A percentile compares a stretch with the other conserved stretches of the same genome.
These are phyloP conservation scores for Fusarium anthophilum DNA, from an alignment of 2,329 filamentous ascomycete species.

Conservation along the genomic window DNA sequence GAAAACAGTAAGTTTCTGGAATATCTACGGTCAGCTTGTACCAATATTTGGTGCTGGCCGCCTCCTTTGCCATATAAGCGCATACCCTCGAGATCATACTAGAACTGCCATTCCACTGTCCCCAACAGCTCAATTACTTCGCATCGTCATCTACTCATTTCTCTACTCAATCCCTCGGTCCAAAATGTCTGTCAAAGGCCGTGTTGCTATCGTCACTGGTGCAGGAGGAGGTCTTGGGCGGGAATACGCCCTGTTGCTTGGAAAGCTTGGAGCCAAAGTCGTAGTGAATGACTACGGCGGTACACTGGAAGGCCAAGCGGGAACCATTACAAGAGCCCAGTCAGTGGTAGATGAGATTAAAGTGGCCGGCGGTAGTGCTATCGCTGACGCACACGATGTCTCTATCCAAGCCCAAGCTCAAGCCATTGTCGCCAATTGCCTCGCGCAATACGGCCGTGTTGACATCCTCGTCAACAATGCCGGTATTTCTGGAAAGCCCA, in stretches of 20 bases:
- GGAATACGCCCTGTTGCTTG: neutral
- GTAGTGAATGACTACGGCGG: neutral
- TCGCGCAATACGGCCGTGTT: neutral
- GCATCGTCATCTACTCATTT: neutral
- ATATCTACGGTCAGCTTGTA: no score
- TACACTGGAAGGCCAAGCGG: neutral
- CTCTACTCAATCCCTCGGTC: fast-evolving
- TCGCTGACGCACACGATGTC: neutral
- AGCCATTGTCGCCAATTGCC: neutral
- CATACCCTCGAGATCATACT: neutral
- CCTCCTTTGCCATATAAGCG: neutral
- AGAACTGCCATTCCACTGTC: neutral
- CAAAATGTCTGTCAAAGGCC: neutral
- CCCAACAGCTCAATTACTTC: neutral
- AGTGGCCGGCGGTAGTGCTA: neutral
- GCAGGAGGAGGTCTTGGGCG: neutral
- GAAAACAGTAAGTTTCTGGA: neutral
- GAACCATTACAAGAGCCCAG: neutral
- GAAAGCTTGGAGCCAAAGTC: neutral
- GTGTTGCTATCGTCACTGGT: neutral
- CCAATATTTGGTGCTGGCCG: no score
- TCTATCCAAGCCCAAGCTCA: neutral
- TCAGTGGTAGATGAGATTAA: neutral
- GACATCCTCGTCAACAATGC: constrained; percentile 16
- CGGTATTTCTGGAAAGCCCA: constrained; percentile 9